phyloP scores from a whole-genome alignment of 2,329 filamentous ascomycete genomes.

The Onygena corvina region DNA sequence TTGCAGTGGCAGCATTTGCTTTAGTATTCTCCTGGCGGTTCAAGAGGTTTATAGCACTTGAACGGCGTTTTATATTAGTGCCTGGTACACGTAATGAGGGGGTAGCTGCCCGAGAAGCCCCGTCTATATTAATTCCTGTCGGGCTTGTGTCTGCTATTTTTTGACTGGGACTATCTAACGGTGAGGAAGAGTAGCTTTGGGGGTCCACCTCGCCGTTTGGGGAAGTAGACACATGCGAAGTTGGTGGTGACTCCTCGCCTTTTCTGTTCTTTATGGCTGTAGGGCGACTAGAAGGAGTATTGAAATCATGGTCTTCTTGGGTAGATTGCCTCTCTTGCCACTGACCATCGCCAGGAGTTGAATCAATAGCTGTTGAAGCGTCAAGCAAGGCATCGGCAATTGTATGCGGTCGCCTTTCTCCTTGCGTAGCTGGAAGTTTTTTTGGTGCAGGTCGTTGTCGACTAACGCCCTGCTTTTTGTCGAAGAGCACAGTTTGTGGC shows the following conservation, averaged over 20 bases:
- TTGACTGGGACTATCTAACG: constrained; percentile 21
- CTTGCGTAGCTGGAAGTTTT: constrained; percentile 21
- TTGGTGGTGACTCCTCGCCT: background rate
- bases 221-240: constrained; percentile 29
- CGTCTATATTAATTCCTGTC: constrained; percentile 14
- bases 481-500: constrained; percentile 84
- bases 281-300: constrained; percentile 15
- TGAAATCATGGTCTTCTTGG: constrained; percentile 28
- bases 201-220: constrained; percentile 24
- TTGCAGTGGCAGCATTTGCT: constrained; percentile 52
- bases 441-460: constrained; percentile 21
- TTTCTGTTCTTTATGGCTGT: background rate
- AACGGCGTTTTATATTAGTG: constrained; percentile 29
- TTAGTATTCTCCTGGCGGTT: constrained; percentile 48
- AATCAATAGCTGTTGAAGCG: constrained; percentile 77
- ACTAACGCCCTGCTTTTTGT: constrained; percentile 52
- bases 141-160: constrained; percentile 23
- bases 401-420: constrained; percentile 50
- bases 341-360: constrained; percentile 40
- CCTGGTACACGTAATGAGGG: constrained; percentile 18
- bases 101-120: constrained; percentile 18
- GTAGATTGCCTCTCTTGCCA: constrained; percentile 31
- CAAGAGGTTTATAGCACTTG: constrained; percentile 49
- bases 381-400: constrained; percentile 85
- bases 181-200: constrained; percentile 25